Evolutionary conservation across 1,284 basidiomycete genomes (phyloP).

Genomic region (Cutaneotrichosporon dermatis): DNA sequence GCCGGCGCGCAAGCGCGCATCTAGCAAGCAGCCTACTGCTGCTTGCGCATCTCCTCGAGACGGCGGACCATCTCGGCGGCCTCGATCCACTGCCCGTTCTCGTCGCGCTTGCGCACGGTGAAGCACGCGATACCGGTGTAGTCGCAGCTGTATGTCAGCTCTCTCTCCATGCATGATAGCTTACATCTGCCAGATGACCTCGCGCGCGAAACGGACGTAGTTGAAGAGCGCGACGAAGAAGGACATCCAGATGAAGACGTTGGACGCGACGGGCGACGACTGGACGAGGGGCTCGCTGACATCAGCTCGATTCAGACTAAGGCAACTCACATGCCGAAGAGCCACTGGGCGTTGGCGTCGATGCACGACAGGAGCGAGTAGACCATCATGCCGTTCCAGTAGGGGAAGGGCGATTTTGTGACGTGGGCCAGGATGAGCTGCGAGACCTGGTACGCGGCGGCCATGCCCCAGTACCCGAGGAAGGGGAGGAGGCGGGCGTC

Average conservation of each 20-base stretch:
- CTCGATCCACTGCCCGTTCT: conserved; percentile 63
- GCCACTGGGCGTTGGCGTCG: conserved; percentile 70
- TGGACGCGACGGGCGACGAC: conserved; percentile 55
- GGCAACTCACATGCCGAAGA: conserved; percentile 62
- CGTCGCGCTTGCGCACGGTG: conserved; percentile 76
- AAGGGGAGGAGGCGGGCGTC: conserved; percentile 74
- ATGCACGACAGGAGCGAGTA: conserved; percentile 72
- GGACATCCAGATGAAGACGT: conserved; percentile 59
- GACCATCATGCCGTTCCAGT: conserved; percentile 81
- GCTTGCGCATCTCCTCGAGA: conserved; percentile 3
- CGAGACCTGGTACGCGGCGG: conserved; percentile 63
- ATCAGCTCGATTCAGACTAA: not conserved
- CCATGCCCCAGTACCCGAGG: conserved; percentile 83
- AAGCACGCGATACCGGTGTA: conserved; percentile 86
- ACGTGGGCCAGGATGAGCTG: conserved; percentile 92
- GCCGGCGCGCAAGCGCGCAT: no score
- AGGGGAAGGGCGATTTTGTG: conserved; percentile 76
- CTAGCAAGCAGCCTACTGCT: conserved; percentile 1
- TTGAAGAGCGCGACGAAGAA: conserved; percentile 60
- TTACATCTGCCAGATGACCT: conserved; percentile 74
- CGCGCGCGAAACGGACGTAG: conserved; percentile 72
- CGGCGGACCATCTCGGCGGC: conserved; percentile 27
- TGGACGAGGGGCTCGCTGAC: conserved; percentile 39
- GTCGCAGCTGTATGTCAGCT: conserved; percentile 55
- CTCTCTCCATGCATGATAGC: conserved; percentile 12